phyloP scores from a whole-genome alignment of 352 stramenopile species.

The Phytophthora pini region DNA sequence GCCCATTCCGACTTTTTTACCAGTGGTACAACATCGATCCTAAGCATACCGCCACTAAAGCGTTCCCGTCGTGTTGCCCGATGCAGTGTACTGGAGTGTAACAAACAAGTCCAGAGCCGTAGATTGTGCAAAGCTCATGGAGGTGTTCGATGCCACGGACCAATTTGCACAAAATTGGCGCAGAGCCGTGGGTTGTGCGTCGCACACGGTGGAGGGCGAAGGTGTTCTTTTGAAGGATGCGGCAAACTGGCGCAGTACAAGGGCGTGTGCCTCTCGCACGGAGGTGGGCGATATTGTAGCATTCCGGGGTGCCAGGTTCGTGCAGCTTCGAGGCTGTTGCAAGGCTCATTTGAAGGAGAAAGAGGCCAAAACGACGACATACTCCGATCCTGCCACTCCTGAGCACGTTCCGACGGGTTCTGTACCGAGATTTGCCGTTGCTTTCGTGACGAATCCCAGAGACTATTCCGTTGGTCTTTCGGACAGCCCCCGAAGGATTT shows the following conservation, averaged over 20 bases:
- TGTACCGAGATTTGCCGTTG: not conserved
- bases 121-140: constrained; percentile 78
- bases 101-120: constrained; percentile 75
- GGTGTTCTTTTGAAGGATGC: constrained; percentile 61
- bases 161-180: constrained; percentile 66
- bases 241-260: constrained; percentile 67
- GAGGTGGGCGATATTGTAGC: constrained; percentile 59
- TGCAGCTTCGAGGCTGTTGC: constrained; percentile 68
- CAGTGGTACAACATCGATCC: too few relatives aligned
- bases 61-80: constrained; percentile 18
- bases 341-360: constrained; percentile 67
- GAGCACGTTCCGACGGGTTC: not conserved
- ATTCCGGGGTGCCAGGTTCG: constrained; percentile 73
- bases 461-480: too few relatives aligned
- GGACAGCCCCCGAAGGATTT: too few relatives aligned
- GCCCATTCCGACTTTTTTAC: too few relatives aligned
- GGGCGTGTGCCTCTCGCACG: constrained; percentile 71
- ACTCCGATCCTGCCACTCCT: not conserved
- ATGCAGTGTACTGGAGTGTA: constrained; percentile 57
- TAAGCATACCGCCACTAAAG: not conserved
- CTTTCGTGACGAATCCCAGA: not conserved
- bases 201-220: constrained; percentile 63
- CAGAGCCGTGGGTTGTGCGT: constrained; percentile 71
- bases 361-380: not conserved
- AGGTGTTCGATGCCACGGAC: constrained; percentile 67